Evolutionary conservation across 495 filamentous ascomycete species (phyloP).

Genomic region (Penicillium daleae): DNA sequence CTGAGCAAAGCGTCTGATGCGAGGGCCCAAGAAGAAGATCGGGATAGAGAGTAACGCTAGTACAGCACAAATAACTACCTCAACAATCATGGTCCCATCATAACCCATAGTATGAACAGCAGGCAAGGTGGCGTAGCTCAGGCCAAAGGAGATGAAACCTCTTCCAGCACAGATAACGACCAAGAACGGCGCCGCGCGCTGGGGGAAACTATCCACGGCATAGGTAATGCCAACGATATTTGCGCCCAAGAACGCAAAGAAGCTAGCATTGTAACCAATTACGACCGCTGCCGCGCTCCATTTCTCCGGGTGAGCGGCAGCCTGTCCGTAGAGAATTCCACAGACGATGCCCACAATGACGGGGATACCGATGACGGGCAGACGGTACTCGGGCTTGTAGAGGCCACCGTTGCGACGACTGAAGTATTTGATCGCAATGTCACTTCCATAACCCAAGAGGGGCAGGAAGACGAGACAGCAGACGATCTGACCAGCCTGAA

Average conservation of each 20-base stretch:
- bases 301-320: slow-evolving; percentile 17
- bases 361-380: slow-evolving; percentile 28
- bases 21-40: slow-evolving; percentile 16
- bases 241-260: slow-evolving; percentile 30
- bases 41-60: slow-evolving; percentile 16
- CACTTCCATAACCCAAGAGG: slow-evolving; percentile 30
- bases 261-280: slow-evolving; percentile 28
- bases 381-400: slow-evolving; percentile 30
- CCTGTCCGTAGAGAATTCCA: slow-evolving; percentile 29
- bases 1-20: slow-evolving; percentile 6
- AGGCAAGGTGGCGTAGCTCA: slow-evolving; percentile 73
- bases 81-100: slow-evolving; percentile 39
- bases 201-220: slow-evolving; percentile 30
- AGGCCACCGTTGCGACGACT: slow-evolving; percentile 21
- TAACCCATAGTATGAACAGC: slow-evolving; percentile 81
- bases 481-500: slow-evolving; percentile 32
- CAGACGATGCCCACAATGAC: slow-evolving; percentile 23
- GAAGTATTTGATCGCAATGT: slow-evolving; percentile 18
- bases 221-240: slow-evolving; percentile 34
- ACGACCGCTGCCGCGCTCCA: slow-evolving; percentile 26
- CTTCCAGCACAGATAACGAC: slow-evolving; percentile 32
- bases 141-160: slow-evolving; percentile 46
- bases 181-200: slow-evolving; percentile 28
- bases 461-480: slow-evolving; percentile 30
- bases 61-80: slow-evolving; percentile 17